Percentiles rank a stretch among this genome's conserved stretches.
phyloP scores from a whole-genome alignment of 2,329 filamentous ascomycete species.

The Fusarium sp. region DNA sequence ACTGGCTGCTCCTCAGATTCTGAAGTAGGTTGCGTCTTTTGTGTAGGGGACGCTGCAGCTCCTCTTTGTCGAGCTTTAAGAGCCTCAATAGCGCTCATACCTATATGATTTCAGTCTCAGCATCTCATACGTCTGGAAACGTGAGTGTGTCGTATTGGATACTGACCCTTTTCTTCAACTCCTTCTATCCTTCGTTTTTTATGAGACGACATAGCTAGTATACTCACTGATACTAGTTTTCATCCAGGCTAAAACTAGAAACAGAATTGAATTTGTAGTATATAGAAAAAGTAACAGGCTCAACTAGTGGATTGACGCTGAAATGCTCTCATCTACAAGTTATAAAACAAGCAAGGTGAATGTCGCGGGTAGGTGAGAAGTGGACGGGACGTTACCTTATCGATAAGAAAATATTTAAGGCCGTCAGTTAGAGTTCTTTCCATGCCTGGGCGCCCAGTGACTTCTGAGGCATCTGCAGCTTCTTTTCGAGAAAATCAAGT shows the following conservation, averaged over 20 bases:
- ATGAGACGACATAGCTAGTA: conserved; percentile 46
- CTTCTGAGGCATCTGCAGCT: background rate
- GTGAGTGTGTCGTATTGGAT: background rate
- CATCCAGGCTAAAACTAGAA: background rate
- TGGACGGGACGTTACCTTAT: conserved; percentile 14
- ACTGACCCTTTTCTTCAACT: conserved; percentile 48
- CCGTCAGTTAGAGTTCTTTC: background rate
- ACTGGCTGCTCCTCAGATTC: conserved; percentile 39
- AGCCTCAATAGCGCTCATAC: conserved; percentile 54
- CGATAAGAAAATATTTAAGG: conserved; percentile 29
- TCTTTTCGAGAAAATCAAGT: background rate
- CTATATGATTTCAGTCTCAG: conserved; percentile 1
- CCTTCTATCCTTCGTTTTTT: conserved; percentile 53
- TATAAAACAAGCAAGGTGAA: background rate
- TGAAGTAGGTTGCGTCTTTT: conserved; percentile 13
- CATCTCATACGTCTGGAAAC: background rate
- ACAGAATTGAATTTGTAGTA: background rate
- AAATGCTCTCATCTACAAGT: background rate
- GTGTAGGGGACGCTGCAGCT: conserved; percentile 25
- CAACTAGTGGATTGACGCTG: background rate
- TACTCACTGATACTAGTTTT: background rate
- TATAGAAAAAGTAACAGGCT: background rate
- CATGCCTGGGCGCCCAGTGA: background rate
- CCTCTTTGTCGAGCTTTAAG: conserved; percentile 52
- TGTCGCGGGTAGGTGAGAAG: conserved; percentile 5